Conservation (phyloP, 2,329 filamentous ascomycete genomes). For the Mariannaea elegans region DNA sequence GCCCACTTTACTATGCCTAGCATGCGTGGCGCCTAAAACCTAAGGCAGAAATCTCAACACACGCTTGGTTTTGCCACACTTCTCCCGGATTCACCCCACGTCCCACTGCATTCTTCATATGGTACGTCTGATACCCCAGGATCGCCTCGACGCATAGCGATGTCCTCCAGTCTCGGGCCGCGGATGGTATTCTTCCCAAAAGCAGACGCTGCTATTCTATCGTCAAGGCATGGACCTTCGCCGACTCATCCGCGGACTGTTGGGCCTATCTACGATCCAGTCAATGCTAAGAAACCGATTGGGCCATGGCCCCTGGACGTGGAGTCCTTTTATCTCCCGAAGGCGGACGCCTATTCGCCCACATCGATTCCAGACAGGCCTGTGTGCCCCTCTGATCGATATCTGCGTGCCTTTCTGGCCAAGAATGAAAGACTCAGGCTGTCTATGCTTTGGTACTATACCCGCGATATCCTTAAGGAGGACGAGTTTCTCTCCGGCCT, state of each 20-base stretch:
- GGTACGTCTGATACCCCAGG: no score
- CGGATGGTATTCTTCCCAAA: slow-evolving; percentile 35
- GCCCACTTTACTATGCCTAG: no score
- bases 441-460: slow-evolving; percentile 56
- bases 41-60: no score
- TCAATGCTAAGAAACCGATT: slow-evolving; percentile 21
- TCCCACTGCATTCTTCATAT: no score
- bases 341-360: slow-evolving; percentile 16
- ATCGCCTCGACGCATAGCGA: no score
- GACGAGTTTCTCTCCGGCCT: slow-evolving; percentile 50
- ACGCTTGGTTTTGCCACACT: no score
- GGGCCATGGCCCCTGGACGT: slow-evolving; percentile 23
- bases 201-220: slow-evolving; percentile 38
- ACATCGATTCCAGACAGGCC: slow-evolving; percentile 25
- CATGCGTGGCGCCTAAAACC: no score
- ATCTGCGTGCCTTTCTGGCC: slow-evolving; percentile 37
- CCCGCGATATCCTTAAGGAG: slow-evolving; percentile 49
- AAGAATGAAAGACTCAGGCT: slow-evolving; percentile 43
- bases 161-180: no score
- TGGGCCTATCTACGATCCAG: slow-evolving; percentile 33
- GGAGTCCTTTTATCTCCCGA: slow-evolving; percentile 15
- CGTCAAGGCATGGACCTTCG: slow-evolving; percentile 21
- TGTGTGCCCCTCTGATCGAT: slow-evolving; percentile 16
- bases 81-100: no score
- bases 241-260: slow-evolving; percentile 24